Conservation (phyloP, 2,329 filamentous ascomycete genomes). For the Trichoderma oligosporum region DNA sequence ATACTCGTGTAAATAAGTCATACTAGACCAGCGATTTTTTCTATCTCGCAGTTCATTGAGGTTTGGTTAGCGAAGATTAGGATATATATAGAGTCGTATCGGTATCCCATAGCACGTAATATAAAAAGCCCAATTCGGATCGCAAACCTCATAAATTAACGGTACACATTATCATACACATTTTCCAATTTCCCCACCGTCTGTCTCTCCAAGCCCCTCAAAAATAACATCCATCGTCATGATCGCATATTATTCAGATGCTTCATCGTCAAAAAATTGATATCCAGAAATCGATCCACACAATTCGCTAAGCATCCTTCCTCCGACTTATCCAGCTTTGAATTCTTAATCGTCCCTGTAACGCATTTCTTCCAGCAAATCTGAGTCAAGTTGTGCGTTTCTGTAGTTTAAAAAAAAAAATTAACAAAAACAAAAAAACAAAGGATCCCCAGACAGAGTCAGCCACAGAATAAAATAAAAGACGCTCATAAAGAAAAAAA, state of each 20-base stretch:
- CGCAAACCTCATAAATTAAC: too few species aligned
- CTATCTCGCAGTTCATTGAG: too few species aligned
- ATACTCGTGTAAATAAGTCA: too few species aligned
- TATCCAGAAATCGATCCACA: slow-evolving; percentile 88
- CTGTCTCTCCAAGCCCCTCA: not conserved
- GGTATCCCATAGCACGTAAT: too few species aligned
- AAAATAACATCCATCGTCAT: slow-evolving; percentile 1
- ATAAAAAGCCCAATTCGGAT: too few species aligned
- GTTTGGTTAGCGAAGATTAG: too few species aligned
- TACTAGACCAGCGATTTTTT: too few species aligned
- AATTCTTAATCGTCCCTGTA: slow-evolving; percentile 65
- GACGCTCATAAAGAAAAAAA: not conserved
- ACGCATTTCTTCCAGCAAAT: slow-evolving; percentile 96
- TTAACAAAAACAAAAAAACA: too few species aligned
- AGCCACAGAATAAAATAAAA: not conserved
- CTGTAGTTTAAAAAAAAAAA: slow-evolving; percentile 32
- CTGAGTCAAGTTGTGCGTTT: slow-evolving; percentile 58
- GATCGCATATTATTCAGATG: slow-evolving; percentile 65
- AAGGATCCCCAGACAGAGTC: too few species aligned
- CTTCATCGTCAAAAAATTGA: slow-evolving; percentile 78
- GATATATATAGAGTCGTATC: too few species aligned
- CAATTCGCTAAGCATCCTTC: slow-evolving; percentile 86
- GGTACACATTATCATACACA: slow-evolving; percentile 7
- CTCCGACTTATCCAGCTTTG: slow-evolving; percentile 71
- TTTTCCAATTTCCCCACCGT: too few species aligned